Base-by-base conservation (phyloP, 2,329 filamentous ascomycete species). In the Aspergillus novoparasiticus region DNA sequence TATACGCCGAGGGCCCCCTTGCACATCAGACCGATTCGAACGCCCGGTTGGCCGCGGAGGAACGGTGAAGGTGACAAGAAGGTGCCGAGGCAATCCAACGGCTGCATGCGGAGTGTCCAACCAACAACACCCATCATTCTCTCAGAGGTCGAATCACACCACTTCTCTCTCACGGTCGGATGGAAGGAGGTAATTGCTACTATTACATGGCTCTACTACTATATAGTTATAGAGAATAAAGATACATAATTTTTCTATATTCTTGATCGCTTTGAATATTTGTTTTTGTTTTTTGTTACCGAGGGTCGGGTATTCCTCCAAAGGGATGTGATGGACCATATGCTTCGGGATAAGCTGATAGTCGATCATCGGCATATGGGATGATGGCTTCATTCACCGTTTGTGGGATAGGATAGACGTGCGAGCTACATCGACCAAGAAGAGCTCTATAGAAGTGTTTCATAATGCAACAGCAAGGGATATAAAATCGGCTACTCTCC, bases 21-120 rank as follows among this genome's bases (percentile, higher is more conserved):
- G 57, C 32, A 48, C 34, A 5, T 11, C 14, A 41, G n/a, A 39
- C 45, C 45, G n/a, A 51, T 53, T 26, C 2, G 21, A 10, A 14
- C 9, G 28, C 48, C 39, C 64, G 64, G 64, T 60, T 66, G 64
- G 62, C 62, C 59, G 62, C 64, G 64, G 62, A 72, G 68, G 60
- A 67, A 32, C 59, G 23, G n/a, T 21, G 21, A 26, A 41, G 48
- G 36, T 62, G 63, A 58, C 32, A 12, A 10, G 8, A 12, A 12
- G 51, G 16, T 53, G 16, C 64, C 64, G 64, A 66, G 64, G 62
- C 62, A 64, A 65, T 55, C 39, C 34, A 21, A 63, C 71, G 70
- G 70, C 66, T 72, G 71, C 70, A 73, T 70, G 71, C 71, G 66
- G 68, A 59, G 43, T 48, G 21, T 34, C 32, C 10, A 45, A 4